A percentile compares a stretch with the other conserved stretches of the same genome.
Conservation (phyloP, 495 filamentous ascomycete genomes). For the Tuber umbilicatum region DNA sequence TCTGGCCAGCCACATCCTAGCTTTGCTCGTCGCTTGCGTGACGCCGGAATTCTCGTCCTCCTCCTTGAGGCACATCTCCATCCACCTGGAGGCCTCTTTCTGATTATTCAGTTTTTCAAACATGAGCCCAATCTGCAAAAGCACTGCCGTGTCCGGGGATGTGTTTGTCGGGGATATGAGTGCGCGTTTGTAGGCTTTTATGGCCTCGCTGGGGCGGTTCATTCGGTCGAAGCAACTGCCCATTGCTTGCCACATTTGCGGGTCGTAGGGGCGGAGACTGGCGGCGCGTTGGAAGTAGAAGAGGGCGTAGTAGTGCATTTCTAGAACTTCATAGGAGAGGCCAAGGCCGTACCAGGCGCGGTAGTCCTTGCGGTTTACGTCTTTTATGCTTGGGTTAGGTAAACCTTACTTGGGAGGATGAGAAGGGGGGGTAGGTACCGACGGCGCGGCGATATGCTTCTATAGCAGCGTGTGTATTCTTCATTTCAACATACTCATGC, state of each 20-base stretch:
- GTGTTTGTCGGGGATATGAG: constrained; percentile 61
- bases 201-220: constrained; percentile 71
- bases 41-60: constrained; percentile 75
- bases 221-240: constrained; percentile 85
- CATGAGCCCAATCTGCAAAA: constrained; percentile 82
- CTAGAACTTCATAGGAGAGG: constrained; percentile 93
- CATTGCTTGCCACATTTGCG: constrained; percentile 98
- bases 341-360: constrained; percentile 97
- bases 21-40: constrained; percentile 81
- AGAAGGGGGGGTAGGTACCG: constrained; percentile 10
- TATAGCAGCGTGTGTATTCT: constrained; percentile 97
- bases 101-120: constrained; percentile 71
- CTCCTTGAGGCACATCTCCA: constrained; percentile 89
- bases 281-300: constrained; percentile 98
- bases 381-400: constrained; percentile 40
- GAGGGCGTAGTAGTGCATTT: constrained; percentile 93
- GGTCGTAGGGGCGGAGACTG: constrained; percentile 80
- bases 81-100: constrained; percentile 78
- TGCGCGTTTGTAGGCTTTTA: constrained; percentile 90
- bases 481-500: constrained; percentile 97
- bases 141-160: constrained; percentile 79
- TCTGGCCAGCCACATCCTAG: constrained; percentile 86
- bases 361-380: constrained; percentile 94
- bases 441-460: constrained; percentile 95
- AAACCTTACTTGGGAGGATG: not conserved